Percentiles rank a stretch among this genome's conserved stretches.
Evolutionary conservation across 129 eudicot species (phyloP).

Genomic region (Lactuca saligna): DNA sequence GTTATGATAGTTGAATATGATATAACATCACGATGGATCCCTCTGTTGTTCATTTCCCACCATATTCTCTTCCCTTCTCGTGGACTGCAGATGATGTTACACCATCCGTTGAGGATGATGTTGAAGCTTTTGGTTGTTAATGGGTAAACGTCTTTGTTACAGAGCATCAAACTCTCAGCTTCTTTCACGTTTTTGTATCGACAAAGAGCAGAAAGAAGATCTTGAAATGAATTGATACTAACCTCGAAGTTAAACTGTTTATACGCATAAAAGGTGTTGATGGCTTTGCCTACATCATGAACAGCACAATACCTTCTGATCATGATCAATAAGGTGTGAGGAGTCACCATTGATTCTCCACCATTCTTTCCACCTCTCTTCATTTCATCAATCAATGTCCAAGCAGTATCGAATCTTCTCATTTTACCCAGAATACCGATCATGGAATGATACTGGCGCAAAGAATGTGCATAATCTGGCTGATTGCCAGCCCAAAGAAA

Average conservation of each 20-base stretch:
- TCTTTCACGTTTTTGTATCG: conserved; percentile 83
- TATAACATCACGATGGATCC: conserved; percentile 51
- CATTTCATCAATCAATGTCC: conserved; percentile 76
- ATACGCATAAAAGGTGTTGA: conserved; percentile 62
- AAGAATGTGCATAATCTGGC: conserved; percentile 45
- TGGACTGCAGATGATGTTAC: conserved; percentile 55
- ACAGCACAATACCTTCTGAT: conserved; percentile 70
- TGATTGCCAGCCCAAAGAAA: conserved; percentile 78
- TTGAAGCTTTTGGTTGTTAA: conserved; percentile 74
- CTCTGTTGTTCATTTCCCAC: conserved; percentile 68
- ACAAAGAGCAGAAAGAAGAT: conserved; percentile 74
- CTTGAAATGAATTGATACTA: conserved; percentile 61
- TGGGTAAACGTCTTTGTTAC: conserved; percentile 55
- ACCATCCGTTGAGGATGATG: conserved; percentile 82
- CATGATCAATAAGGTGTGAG: conserved; percentile 75
- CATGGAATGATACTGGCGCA: conserved; percentile 71
- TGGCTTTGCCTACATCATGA: conserved; percentile 75
- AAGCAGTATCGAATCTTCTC: conserved; percentile 71
- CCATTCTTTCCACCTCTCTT: conserved; percentile 37
- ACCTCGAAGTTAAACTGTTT: conserved; percentile 50
- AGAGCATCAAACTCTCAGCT: conserved; percentile 70
- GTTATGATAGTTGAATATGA: conserved; percentile 71
- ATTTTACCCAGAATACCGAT: conserved; percentile 69
- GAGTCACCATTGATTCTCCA: conserved; percentile 49
- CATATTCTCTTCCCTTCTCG: conserved; percentile 75